Percentiles rank a stretch among this genome's conserved stretches.
phyloP scores from a whole-genome alignment of 129 eudicot species.

The Tagetes patula region DNA sequence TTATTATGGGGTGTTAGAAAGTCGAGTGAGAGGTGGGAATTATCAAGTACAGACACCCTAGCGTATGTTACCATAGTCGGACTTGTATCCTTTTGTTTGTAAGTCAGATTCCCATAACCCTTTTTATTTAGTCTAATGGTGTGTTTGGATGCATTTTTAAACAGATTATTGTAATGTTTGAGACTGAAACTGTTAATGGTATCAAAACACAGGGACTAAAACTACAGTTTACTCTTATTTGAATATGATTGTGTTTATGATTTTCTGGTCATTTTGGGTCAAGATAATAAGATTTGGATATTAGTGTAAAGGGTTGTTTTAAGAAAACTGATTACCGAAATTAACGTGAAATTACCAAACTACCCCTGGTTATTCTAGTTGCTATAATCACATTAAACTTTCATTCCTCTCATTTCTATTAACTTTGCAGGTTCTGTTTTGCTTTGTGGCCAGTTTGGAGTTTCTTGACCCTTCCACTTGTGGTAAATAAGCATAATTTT shows the following conservation, averaged over 20 bases:
- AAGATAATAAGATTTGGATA: neutral
- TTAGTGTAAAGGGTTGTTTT: neutral
- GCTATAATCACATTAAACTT: neutral
- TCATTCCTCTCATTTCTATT: neutral
- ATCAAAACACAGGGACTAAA: too few relatives aligned
- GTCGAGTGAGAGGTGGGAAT: constrained; percentile 76
- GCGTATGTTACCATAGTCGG: constrained; percentile 72
- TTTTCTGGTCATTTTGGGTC: neutral
- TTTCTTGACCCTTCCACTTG: constrained; percentile 88
- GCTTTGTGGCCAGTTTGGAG: constrained; percentile 96
- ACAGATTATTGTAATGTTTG: constrained; percentile 7
- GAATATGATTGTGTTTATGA: too few relatives aligned
- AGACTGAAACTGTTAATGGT: too few relatives aligned
- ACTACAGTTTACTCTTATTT: too few relatives aligned
- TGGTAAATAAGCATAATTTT: constrained; percentile 42
- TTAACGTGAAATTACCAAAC: neutral
- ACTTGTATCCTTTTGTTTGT: constrained; percentile 73
- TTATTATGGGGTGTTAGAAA: constrained; percentile 65
- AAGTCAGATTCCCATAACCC: constrained; percentile 30
- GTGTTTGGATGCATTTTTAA: constrained; percentile 3
- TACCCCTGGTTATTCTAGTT: neutral
- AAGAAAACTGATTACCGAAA: neutral
- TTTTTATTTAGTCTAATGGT: neutral
- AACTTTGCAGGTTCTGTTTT: constrained; percentile 59
- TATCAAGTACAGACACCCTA: constrained; percentile 73